Evolutionary conservation across 371 early-diverging fungal species (phyloP).

Genomic region (Dentiscutata heterogama): DNA sequence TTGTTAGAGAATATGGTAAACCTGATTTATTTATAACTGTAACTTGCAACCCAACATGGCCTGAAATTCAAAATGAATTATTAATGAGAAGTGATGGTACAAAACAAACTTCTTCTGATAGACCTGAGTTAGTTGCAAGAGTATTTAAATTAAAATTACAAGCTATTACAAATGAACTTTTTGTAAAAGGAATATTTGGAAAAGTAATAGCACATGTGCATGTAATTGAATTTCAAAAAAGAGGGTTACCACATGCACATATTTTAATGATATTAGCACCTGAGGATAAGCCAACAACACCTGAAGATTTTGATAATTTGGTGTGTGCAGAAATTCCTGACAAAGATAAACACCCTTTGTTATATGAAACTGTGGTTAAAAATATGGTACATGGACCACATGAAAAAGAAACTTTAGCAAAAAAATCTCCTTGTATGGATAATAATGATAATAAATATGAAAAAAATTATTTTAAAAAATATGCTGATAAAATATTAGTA

Average conservation of each 20-base stretch:
- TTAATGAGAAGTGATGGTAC: too few relatives aligned
- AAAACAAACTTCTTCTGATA: neutral
- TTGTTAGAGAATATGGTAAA: constrained; percentile 25
- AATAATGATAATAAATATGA: constrained; percentile 46
- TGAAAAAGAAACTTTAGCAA: too few relatives aligned
- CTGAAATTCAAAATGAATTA: too few relatives aligned
- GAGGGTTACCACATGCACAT: too few relatives aligned
- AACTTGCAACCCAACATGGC: constrained; percentile 7
- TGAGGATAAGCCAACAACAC: constrained; percentile 48
- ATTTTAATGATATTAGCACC: too few relatives aligned
- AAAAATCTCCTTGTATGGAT: constrained; percentile 57
- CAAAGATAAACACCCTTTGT: too few relatives aligned
- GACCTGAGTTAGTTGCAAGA: neutral
- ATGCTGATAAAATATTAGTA: too few relatives aligned
- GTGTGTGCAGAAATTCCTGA: constrained; percentile 53
- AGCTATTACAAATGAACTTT: neutral
- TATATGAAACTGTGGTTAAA: constrained; percentile 50
- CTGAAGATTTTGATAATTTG: constrained; percentile 49
- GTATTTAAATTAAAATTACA: constrained; percentile 29
- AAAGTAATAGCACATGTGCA: too few relatives aligned
- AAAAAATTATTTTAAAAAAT: constrained; percentile 48
- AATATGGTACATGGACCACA: constrained; percentile 57
- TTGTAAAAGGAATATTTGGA: neutral
- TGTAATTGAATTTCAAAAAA: too few relatives aligned
- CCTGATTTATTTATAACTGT: neutral